Conservation (phyloP, 371 early-diverging fungal genomes). For the Actinomucor elegans region DNA sequence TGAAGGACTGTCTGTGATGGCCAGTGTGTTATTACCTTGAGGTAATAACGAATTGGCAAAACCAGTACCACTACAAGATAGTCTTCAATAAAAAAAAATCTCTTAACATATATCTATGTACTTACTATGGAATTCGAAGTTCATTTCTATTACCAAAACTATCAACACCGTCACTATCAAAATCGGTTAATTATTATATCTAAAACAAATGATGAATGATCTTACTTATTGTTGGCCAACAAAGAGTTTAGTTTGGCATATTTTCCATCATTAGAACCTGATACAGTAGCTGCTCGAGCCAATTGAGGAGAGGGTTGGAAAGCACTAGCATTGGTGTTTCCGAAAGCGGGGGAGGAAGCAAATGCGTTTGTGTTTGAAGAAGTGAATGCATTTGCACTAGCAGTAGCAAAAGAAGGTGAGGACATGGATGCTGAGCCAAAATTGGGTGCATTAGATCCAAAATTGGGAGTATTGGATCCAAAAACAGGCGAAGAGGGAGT, state of each 20-base stretch:
- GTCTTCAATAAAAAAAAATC: background rate
- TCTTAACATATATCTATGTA: background rate
- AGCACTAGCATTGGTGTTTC: background rate
- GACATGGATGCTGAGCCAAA: background rate
- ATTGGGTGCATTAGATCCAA: background rate
- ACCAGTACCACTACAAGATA: slow-evolving; percentile 24
- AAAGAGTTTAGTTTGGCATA: slow-evolving; percentile 25
- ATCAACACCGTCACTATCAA: slow-evolving; percentile 51
- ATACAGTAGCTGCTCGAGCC: background rate
- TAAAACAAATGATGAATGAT: background rate
- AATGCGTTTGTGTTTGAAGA: background rate
- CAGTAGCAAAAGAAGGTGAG: background rate
- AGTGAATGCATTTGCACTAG: background rate
- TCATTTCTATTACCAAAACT: slow-evolving; percentile 56
- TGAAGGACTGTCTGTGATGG: background rate
- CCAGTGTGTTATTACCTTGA: background rate
- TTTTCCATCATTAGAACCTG: slow-evolving; percentile 16
- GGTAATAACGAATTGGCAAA: slow-evolving; percentile 1
- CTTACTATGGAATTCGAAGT: slow-evolving; percentile 55
- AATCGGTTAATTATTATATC: background rate
- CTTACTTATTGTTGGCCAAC: slow-evolving; percentile 26
- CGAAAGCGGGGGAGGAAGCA: slow-evolving; percentile 3
- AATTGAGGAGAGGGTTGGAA: background rate
- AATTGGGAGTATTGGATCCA: slow-evolving; percentile 3
- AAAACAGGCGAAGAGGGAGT: slow-evolving; percentile 2